phyloP scores from a whole-genome alignment of 2,329 filamentous ascomycete species.

The Ceratocystis harringtonii region DNA sequence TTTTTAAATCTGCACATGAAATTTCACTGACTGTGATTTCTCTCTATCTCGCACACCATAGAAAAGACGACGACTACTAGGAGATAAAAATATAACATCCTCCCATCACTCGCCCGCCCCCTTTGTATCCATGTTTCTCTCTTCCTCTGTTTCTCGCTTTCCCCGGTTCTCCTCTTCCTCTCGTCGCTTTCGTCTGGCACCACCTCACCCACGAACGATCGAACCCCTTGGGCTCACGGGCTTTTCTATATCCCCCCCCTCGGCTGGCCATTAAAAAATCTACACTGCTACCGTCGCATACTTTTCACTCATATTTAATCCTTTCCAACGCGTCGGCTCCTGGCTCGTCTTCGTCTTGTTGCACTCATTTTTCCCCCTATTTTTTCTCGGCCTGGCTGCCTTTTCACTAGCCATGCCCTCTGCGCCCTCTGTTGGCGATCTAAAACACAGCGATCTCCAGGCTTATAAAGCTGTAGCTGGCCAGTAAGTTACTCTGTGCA shows the following conservation, averaged over 20 bases:
- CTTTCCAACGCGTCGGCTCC: not conserved
- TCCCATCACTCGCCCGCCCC: not conserved
- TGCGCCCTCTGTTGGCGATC: not conserved
- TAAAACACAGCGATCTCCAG: slow-evolving; percentile 19
- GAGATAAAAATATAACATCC: not conserved
- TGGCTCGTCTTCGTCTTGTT: no score
- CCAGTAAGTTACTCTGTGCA: slow-evolving; percentile 46
- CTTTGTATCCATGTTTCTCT: not conserved
- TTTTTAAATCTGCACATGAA: not conserved
- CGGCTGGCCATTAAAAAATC: not conserved
- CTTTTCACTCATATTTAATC: not conserved
- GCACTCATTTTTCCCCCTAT: no score
- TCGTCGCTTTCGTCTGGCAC: not conserved
- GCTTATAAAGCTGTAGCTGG: slow-evolving; percentile 66
- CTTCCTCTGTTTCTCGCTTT: not conserved
- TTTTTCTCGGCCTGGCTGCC: no score
- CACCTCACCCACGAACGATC: no score
- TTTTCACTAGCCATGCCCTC: not conserved
- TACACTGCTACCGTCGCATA: not conserved
- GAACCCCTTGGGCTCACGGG: not conserved
- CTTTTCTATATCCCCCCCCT: not conserved
- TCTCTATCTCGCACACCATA: no score
- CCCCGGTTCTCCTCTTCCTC: not conserved
- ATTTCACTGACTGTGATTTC: not conserved
- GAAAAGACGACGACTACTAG: no score